Percentiles rank a stretch among this genome's conserved stretches.
Evolutionary conservation across 345 rosid species (phyloP).

Genomic region (Eutrema yunnanense): DNA sequence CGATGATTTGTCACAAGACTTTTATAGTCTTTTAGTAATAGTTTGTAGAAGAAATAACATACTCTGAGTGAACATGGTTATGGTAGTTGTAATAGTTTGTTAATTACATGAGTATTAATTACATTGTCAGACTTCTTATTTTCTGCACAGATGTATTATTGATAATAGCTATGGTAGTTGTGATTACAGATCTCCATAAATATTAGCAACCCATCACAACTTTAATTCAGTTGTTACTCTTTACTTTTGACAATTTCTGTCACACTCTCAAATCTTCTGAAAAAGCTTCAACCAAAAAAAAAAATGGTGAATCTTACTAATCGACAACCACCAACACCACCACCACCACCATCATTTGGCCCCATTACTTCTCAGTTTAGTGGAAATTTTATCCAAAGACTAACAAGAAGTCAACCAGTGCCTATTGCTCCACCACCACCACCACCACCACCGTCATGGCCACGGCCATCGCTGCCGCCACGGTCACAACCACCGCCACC

Average conservation of each 20-base stretch:
- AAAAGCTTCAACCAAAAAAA: constrained; percentile 2
- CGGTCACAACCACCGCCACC: background rate
- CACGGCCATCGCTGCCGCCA: background rate
- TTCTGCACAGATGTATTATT: constrained; percentile 5
- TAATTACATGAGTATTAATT: too few species aligned
- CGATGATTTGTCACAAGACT: background rate
- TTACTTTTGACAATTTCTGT: background rate
- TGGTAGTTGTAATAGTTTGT: background rate
- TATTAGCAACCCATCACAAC: background rate
- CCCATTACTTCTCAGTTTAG: background rate
- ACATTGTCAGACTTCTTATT: background rate
- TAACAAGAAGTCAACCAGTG: background rate
- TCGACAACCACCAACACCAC: background rate
- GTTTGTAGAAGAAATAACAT: background rate
- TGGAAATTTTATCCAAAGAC: background rate
- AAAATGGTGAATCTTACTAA: constrained; percentile 10
- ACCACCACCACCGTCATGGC: background rate
- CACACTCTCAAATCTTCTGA: background rate
- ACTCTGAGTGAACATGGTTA: too few species aligned
- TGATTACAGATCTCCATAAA: constrained; percentile 9
- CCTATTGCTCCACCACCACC: background rate
- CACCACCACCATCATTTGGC: background rate
- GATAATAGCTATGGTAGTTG: background rate
- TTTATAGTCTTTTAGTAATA: background rate
- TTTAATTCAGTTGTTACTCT: background rate